Conservation (phyloP, 2,329 filamentous ascomycete species). For the Hyphodiscus sp. region DNA sequence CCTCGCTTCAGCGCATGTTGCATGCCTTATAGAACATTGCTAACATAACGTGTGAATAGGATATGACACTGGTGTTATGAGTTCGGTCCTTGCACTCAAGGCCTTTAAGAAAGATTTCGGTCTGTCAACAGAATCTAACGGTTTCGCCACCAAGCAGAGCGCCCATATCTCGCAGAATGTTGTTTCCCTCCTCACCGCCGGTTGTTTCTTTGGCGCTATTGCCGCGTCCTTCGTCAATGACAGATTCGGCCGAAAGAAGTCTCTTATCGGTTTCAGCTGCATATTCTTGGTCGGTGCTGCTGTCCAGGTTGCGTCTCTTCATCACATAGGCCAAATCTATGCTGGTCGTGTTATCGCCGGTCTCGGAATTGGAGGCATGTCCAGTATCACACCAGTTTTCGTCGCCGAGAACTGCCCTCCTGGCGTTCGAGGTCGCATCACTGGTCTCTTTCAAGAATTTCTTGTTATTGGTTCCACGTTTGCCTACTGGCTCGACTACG, state of each 20-base stretch:
- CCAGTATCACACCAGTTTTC: slow-evolving; percentile 40
- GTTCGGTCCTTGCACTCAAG: slow-evolving; percentile 51
- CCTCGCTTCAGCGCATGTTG: not conserved
- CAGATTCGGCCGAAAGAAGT: slow-evolving; percentile 34
- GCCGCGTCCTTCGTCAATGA: slow-evolving; percentile 39
- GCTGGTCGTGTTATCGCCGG: slow-evolving; percentile 37
- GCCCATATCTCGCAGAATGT: slow-evolving; percentile 46
- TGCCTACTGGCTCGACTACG: slow-evolving; percentile 51
- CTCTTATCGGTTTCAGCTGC: slow-evolving; percentile 33
- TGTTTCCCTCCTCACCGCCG: slow-evolving; percentile 54
- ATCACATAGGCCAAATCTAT: slow-evolving; percentile 31
- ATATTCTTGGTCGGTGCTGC: slow-evolving; percentile 30
- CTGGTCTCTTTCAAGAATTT: slow-evolving; percentile 37
- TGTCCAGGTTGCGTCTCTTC: slow-evolving; percentile 19
- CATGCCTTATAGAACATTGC: not conserved
- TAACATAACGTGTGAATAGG: not conserved
- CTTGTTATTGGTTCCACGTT: slow-evolving; percentile 33
- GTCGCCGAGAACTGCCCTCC: slow-evolving; percentile 38
- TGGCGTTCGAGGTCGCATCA: slow-evolving; percentile 33
- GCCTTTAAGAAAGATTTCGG: slow-evolving; percentile 51
- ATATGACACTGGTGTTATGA: slow-evolving; percentile 51
- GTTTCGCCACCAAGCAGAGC: slow-evolving; percentile 22
- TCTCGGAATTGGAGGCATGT: slow-evolving; percentile 40
- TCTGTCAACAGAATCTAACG: slow-evolving; percentile 33
- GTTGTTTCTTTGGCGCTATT: slow-evolving; percentile 56